Conservation (phyloP, 805 yeast species). For the Kazachstania kunashirensis region DNA sequence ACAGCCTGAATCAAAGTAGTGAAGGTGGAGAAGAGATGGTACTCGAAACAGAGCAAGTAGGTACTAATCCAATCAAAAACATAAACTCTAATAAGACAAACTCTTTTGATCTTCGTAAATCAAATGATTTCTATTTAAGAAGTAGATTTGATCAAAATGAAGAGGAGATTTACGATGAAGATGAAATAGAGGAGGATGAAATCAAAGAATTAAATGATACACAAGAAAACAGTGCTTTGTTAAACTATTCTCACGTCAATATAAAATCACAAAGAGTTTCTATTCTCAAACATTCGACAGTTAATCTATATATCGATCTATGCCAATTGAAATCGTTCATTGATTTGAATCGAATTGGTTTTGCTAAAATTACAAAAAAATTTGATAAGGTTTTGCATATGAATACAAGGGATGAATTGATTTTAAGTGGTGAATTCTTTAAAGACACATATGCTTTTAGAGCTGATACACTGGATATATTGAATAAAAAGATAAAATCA, state of each 20-base stretch:
- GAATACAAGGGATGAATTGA: conserved; percentile 41
- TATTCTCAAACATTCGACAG: conserved; percentile 55
- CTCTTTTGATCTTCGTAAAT: background rate
- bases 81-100: background rate
- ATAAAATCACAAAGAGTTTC: conserved; percentile 45
- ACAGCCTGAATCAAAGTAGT: background rate
- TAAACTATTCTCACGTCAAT: conserved; percentile 42
- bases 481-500: conserved; percentile 47
- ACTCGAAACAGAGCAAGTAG: background rate
- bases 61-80: background rate
- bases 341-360: conserved; percentile 79
- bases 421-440: conserved; percentile 37
- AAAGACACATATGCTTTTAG: conserved; percentile 47
- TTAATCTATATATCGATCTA: conserved; percentile 57
- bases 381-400: conserved; percentile 72
- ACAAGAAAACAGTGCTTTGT: conserved; percentile 39
- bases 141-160: conserved; percentile 3
- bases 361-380: conserved; percentile 78
- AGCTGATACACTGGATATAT: conserved; percentile 34
- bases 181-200: conserved; percentile 31
- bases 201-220: conserved; percentile 31
- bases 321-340: conserved; percentile 77
- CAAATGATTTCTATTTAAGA: background rate
- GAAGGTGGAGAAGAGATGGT: background rate
- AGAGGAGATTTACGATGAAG: conserved; percentile 11